Evolutionary conservation across 2,329 filamentous ascomycete genomes (phyloP).

Genomic region (Ceratocystis alfenasii): DNA sequence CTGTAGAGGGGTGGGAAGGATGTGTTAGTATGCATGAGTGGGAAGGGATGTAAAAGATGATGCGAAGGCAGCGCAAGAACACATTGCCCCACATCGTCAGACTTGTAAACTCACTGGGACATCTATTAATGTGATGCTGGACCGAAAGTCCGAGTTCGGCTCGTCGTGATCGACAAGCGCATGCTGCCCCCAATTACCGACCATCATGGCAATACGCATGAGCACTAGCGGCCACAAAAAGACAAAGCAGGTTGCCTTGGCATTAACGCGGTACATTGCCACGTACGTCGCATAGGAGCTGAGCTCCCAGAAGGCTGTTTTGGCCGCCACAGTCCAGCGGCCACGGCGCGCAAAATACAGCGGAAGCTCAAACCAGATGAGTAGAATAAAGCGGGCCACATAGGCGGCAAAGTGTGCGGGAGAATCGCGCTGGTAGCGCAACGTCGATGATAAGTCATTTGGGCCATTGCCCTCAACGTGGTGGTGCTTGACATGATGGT

Average conservation of each 20-base stretch:
- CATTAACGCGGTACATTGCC: constrained; percentile 39
- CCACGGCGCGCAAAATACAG: constrained; percentile 57
- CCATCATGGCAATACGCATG: constrained; percentile 61
- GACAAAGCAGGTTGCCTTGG: constrained; percentile 49
- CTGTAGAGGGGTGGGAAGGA: constrained; percentile 33
- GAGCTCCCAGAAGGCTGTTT: constrained; percentile 50
- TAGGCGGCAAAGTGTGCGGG: constrained; percentile 57
- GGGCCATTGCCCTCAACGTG: constrained; percentile 40
- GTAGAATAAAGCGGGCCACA: constrained; percentile 58
- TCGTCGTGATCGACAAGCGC: constrained; percentile 65
- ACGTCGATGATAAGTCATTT: constrained; percentile 49
- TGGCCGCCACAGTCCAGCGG: constrained; percentile 42
- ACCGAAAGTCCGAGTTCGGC: constrained; percentile 65
- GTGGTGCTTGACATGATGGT: constrained; percentile 78
- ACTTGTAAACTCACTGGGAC: constrained; percentile 48
- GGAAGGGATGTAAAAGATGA: background rate
- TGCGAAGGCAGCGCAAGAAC: background rate
- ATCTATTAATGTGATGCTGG: constrained; percentile 68
- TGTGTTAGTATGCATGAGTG: background rate
- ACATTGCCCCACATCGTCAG: no score
- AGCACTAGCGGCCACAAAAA: constrained; percentile 54
- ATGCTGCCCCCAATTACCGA: constrained; percentile 77
- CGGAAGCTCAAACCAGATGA: constrained; percentile 65
- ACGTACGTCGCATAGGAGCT: constrained; percentile 43
- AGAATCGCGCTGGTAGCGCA: constrained; percentile 63